A percentile compares a stretch with the other conserved stretches of the same genome.
Evolutionary conservation across 2,329 filamentous ascomycete species (phyloP).

Genomic region (Cadophora sp.): DNA sequence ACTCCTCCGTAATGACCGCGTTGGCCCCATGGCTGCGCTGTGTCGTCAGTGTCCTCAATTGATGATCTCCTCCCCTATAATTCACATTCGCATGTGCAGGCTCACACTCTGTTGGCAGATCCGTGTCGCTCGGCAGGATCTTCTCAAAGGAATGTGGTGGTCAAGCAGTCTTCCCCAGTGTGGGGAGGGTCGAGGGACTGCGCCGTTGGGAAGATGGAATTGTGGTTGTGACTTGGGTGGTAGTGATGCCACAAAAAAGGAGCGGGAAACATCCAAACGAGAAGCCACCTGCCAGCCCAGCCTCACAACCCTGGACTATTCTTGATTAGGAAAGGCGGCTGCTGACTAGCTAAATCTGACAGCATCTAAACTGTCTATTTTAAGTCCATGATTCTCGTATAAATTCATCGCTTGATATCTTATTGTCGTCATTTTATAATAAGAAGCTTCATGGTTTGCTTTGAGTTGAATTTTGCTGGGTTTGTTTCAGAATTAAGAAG

Average conservation of each 20-base stretch:
- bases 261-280: conserved; percentile 8
- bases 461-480: not conserved
- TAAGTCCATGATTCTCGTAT: not conserved
- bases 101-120: conserved; percentile 10
- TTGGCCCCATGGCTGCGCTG: conserved; percentile 59
- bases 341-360: not conserved
- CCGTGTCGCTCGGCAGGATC: conserved; percentile 14
- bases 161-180: conserved; percentile 28
- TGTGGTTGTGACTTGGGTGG: conserved; percentile 16
- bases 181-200: conserved; percentile 36
- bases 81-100: conserved; percentile 40
- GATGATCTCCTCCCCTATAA: conserved; percentile 29
- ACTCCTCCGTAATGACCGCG: conserved; percentile 79
- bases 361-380: conserved; percentile 1
- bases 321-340: conserved; percentile 9
- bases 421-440: not conserved
- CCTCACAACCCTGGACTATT: conserved; percentile 9
- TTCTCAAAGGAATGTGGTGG: conserved; percentile 15
- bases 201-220: conserved; percentile 52
- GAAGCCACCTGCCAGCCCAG: conserved; percentile 1
- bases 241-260: conserved; percentile 18
- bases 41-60: conserved; percentile 41
- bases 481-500: not conserved
- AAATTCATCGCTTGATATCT: not conserved
- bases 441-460: not conserved